Base-by-base conservation (phyloP, 805 yeast species). In the Candida hungchunana region DNA sequence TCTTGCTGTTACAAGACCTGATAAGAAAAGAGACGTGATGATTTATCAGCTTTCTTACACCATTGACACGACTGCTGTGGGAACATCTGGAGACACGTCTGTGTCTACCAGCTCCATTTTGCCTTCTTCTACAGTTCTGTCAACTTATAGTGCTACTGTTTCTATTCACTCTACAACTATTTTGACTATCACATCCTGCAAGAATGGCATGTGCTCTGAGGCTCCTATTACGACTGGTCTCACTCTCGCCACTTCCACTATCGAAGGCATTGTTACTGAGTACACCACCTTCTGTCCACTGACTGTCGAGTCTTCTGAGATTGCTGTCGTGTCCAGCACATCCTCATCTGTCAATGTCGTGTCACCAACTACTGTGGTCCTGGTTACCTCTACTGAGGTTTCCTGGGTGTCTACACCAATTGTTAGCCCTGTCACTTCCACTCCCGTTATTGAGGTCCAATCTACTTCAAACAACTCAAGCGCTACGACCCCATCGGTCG, bases 121-220 rank as follows among this genome's bases (percentile, higher is more conserved):
- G 36, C 31, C 13, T 9, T 27, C 18, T 19, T 14, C 39, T 15
- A 9, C 29, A 12, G 22, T 18, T 16, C 12, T n/a, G 5, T 18
- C 25, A 16, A 15, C 40, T 12, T 31, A 32, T 5, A 31, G 36
- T 2, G 9, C 29, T 4, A 20, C 14, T 14, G 29, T 23, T 4
- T 18, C 19, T 11, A 6, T 20, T 16, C 34, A 19, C 19, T 32
- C 40, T n/a, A 37, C 41, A 39, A 62, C 40, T 25, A 32, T 29
- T 11, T 31, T 42, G 20, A 34, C 41, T 14, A 20, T 29, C 27
- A 29, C 37, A 6, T 39, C 44, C 8, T 41, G 45, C 16, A 21
- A 30, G 13, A 15, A 19, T 4, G 39, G 34, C 18, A 27, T 20
- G 7, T 42, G 43, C 29, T 13, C 20, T 8, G 35, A 32, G 11